Percentiles rank a stretch among this genome's conserved stretches.
phyloP scores from a whole-genome alignment of 176 grass and related monocot genomes.

The Lolium rigidum region DNA sequence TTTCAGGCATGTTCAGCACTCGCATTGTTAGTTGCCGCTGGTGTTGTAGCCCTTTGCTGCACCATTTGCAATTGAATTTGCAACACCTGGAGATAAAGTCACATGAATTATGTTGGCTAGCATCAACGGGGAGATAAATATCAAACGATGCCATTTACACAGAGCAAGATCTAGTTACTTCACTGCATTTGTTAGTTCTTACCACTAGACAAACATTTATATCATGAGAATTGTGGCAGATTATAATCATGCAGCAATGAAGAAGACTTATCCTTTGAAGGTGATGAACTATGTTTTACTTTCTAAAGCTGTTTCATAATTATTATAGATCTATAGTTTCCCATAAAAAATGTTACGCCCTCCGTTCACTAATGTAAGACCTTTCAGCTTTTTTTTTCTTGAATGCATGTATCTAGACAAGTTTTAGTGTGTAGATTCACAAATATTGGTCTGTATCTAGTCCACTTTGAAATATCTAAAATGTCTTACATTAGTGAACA shows the following conservation, averaged over 20 bases:
- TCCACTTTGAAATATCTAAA: too few species aligned
- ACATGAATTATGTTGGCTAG: neutral
- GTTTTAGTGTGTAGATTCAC: too few species aligned
- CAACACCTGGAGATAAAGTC: constrained; percentile 55
- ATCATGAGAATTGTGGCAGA: constrained; percentile 3
- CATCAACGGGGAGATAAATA: neutral
- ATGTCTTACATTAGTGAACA: too few species aligned
- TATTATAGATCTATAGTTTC: neutral
- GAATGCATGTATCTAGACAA: too few species aligned
- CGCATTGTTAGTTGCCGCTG: constrained; percentile 32
- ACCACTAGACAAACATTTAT: neutral
- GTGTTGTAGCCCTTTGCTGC: constrained; percentile 41
- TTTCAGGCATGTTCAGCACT: constrained; percentile 39
- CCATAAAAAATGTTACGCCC: neutral
- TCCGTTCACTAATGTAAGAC: too few species aligned
- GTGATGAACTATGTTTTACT: neutral
- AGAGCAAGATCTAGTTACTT: neutral
- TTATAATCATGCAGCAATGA: neutral
- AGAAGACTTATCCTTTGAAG: neutral
- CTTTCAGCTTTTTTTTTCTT: too few species aligned
- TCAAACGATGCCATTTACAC: neutral
- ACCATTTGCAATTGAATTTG: constrained; percentile 70
- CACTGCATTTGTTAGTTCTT: neutral
- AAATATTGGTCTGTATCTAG: too few species aligned
- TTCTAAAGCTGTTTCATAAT: neutral